Evolutionary conservation across 257 asterid species (phyloP).

Genomic region (Ajuga chamaepitys): DNA sequence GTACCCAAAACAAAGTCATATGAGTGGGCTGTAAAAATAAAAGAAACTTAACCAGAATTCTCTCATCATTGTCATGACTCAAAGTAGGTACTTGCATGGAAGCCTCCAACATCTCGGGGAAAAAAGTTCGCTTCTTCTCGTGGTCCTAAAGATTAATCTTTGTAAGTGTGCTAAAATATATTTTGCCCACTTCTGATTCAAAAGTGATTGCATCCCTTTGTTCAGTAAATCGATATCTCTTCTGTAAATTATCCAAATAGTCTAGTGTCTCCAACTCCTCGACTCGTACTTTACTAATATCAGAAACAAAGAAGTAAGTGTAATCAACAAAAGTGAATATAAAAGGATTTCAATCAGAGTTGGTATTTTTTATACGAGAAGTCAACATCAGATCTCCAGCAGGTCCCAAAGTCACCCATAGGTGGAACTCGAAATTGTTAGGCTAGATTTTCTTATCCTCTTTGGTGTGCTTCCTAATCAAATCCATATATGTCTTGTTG

Average conservation of each 20-base stretch:
- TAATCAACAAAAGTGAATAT: constrained; percentile 86
- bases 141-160: constrained; percentile 89
- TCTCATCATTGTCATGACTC: too few species aligned
- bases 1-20: too few species aligned
- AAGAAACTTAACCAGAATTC: too few species aligned
- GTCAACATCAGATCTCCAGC: constrained; percentile 81
- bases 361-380: constrained; percentile 83
- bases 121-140: constrained; percentile 87
- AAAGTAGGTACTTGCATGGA: too few species aligned
- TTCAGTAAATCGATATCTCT: constrained; percentile 67
- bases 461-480: constrained; percentile 76
- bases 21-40: too few species aligned
- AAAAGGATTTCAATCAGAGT: constrained; percentile 80
- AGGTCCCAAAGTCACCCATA: constrained; percentile 72
- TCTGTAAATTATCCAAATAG: constrained; percentile 80
- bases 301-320: constrained; percentile 79
- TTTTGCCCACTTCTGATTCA: constrained; percentile 87
- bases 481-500: constrained; percentile 61
- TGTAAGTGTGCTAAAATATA: constrained; percentile 80
- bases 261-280: constrained; percentile 94
- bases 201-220: constrained; percentile 89
- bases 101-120: too few species aligned
- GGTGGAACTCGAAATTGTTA: constrained; percentile 86
- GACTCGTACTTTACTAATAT: constrained; percentile 95
- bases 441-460: constrained; percentile 80